Evolutionary conservation across 2,329 filamentous ascomycete species (phyloP), one percentile per base, ranked within the genome.

Genomic region (Aspergillus aculeatinus): DNA sequence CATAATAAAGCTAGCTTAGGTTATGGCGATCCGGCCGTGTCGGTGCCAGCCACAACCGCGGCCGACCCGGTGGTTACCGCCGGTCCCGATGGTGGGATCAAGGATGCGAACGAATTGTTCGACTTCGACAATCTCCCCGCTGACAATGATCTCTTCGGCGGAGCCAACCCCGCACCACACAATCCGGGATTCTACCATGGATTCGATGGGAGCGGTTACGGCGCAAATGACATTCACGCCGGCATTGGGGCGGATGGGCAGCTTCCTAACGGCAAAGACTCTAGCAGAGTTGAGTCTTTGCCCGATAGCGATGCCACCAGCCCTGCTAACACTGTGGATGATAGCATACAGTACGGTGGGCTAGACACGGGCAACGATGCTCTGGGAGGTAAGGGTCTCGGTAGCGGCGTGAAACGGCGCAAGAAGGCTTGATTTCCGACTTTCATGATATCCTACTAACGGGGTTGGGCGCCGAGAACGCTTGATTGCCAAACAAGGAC

Each of bases 261-360:
- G 12, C 59, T 51, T 16, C 53, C 60, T 25, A 21, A 57, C 21
- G 63, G 62, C 19, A 60, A 57, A 51, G 71, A 74, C 27, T 63
- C 72, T 2, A 72, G 72, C 10, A 67, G 72, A 5, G 73, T 78
- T 16, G 71, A 80, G 63, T 75, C 77, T 14, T 68, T 80, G 61
- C 77, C 78, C 10, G 78, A 79, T 63, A 80, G 78, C 58, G 78
- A 79, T 63, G 64, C 72, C 11, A 76, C 77, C 1, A 80, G 77
- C 58, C 79, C 78, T 10, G 68, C 72, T 19, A 72, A 70, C 27
- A 71, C 71, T 4, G 63, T 70, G 12, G 76, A 75, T 48, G 74
- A 76, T 21, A 68, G 61, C 33, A 19, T 62, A 9, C 65, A 65
- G 21, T 66, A 67, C 51, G 51, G 53, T 48, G 58, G 55, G 29